Evolutionary conservation across 495 filamentous ascomycete genomes (phyloP).

Genomic region (Daldinia bambusicola): DNA sequence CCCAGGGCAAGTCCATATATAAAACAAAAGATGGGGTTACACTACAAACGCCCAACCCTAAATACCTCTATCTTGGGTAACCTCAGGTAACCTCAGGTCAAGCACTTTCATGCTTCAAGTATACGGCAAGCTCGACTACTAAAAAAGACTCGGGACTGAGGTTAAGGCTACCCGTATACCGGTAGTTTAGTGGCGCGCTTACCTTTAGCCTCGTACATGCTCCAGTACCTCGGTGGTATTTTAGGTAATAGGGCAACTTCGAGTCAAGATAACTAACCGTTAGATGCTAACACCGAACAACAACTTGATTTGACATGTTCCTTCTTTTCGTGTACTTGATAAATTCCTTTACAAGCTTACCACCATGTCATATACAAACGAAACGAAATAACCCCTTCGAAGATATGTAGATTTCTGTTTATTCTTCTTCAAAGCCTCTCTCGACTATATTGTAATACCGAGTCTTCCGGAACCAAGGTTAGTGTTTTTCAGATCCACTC

Average conservation of each 20-base stretch:
- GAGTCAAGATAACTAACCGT: neutral
- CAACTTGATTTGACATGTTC: neutral
- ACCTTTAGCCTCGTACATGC: constrained; percentile 12
- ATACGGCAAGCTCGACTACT: constrained; percentile 10
- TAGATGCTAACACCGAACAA: neutral
- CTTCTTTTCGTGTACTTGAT: neutral
- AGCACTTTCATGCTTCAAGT: no score
- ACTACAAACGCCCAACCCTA: no score
- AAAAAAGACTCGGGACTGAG: neutral
- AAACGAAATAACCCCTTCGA: neutral
- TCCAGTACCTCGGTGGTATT: no score
- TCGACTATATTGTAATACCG: neutral
- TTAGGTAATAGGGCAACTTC: constrained; percentile 23
- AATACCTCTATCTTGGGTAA: no score
- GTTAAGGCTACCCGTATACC: neutral
- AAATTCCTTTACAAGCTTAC: neutral
- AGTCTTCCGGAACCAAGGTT: neutral
- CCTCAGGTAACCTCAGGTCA: no score
- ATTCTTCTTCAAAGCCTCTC: no score
- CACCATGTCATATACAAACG: neutral
- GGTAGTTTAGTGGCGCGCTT: constrained; percentile 9
- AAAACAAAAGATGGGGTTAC: no score
- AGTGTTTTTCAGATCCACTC: neutral
- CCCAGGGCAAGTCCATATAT: no score
- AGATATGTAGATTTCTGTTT: no score